Conservation (phyloP, 2,329 filamentous ascomycete species). For the Exophiala dermatitidis region DNA sequence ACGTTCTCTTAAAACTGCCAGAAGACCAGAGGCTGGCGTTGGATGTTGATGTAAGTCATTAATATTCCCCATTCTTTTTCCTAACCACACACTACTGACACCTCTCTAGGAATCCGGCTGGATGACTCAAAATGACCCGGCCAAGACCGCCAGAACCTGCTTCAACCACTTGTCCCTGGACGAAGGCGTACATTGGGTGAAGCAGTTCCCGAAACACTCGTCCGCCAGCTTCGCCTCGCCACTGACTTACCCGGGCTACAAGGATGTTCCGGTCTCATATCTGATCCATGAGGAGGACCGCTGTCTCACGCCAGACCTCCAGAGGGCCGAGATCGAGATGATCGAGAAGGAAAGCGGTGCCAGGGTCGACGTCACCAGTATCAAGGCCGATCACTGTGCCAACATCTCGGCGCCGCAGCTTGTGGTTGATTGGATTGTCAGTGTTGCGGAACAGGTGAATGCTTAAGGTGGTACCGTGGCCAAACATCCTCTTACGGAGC, state of each 20-base stretch:
- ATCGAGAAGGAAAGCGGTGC: slow-evolving; percentile 31
- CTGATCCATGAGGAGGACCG: slow-evolving; percentile 31
- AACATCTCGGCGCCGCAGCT: slow-evolving; percentile 25
- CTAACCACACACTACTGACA: too few relatives aligned
- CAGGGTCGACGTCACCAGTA: slow-evolving; percentile 32
- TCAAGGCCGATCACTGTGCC: slow-evolving; percentile 31
- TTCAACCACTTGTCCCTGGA: slow-evolving; percentile 11
- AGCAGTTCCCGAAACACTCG: slow-evolving; percentile 27
- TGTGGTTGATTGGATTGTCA: slow-evolving; percentile 20
- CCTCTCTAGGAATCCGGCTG: slow-evolving; percentile 16
- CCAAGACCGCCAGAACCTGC: slow-evolving; percentile 1
- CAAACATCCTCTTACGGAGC: too few relatives aligned
- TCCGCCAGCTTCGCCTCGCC: slow-evolving; percentile 28
- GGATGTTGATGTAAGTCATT: slow-evolving; percentile 10
- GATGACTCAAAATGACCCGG: slow-evolving; percentile 13
- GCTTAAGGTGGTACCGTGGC: background rate
- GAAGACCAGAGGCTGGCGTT: slow-evolving; percentile 6
- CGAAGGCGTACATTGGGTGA: slow-evolving; percentile 20
- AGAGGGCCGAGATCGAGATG: slow-evolving; percentile 29
- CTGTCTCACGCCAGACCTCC: slow-evolving; percentile 28
- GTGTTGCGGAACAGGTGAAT: slow-evolving; percentile 4
- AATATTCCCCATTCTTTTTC: background rate
- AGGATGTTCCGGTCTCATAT: slow-evolving; percentile 33
- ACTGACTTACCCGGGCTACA: slow-evolving; percentile 32
- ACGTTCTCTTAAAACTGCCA: slow-evolving; percentile 6